phyloP scores from a whole-genome alignment of 164 flowering plant genomes.

The Magnolia sinica region DNA sequence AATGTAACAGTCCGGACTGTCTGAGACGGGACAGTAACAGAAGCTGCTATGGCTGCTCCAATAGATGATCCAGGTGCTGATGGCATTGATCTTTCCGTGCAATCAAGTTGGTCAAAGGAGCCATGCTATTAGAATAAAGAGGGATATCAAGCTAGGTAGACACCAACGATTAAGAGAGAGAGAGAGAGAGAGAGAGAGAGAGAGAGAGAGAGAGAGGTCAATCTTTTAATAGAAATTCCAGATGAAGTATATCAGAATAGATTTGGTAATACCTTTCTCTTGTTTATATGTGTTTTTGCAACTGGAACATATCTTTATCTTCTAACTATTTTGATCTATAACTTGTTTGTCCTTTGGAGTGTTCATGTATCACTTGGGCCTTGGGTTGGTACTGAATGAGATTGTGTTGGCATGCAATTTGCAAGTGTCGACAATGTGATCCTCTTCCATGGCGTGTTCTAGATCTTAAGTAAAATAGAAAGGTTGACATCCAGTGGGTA shows the following conservation, averaged over 20 bases:
- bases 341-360: too few species aligned
- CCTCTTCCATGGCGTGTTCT: too few species aligned
- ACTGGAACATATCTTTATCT: background rate
- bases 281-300: background rate
- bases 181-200: too few species aligned
- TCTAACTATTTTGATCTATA: too few species aligned
- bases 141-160: constrained; percentile 5
- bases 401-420: too few species aligned
- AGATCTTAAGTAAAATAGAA: too few species aligned
- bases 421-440: too few species aligned
- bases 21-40: constrained; percentile 52
- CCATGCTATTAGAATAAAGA: constrained; percentile 54
- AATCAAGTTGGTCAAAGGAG: constrained; percentile 56
- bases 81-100: constrained; percentile 32
- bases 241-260: background rate
- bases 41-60: constrained; percentile 90
- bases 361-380: too few species aligned
- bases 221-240: background rate
- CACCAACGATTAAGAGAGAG: background rate
- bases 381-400: too few species aligned
- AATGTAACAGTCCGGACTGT: constrained; percentile 60
- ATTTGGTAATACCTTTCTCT: background rate
- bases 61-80: constrained; percentile 74
- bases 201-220: background rate
- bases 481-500: too few species aligned